Evolutionary conservation across 371 early-diverging fungal species (phyloP).

Genomic region (Mucor lusitanicus): DNA sequence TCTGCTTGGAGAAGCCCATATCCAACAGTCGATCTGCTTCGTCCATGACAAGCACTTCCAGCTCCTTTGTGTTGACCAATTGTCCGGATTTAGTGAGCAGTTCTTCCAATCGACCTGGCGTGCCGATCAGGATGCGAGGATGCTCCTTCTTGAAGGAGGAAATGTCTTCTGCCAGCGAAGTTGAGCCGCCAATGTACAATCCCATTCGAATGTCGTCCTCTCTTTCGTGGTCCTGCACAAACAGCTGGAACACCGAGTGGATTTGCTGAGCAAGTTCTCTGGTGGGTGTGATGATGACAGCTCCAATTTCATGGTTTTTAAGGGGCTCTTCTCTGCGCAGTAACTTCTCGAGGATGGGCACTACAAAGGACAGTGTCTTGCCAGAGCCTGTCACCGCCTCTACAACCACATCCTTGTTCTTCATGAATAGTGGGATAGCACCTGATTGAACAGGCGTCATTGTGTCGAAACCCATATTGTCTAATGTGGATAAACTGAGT

Average conservation of each 20-base stretch:
- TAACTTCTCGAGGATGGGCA: slow-evolving; percentile 94
- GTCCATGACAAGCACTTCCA: slow-evolving; percentile 92
- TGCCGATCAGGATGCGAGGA: slow-evolving; percentile 91
- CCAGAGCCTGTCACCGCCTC: slow-evolving; percentile 99
- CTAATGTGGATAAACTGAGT: slow-evolving; percentile 33
- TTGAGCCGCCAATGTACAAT: slow-evolving; percentile 76
- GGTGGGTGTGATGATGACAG: slow-evolving; percentile 95
- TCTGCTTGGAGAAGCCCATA: slow-evolving; percentile 88
- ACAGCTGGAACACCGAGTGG: slow-evolving; percentile 67
- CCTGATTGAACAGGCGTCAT: slow-evolving; percentile 64
- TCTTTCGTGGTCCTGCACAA: slow-evolving; percentile 51
- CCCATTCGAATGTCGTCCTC: slow-evolving; percentile 46
- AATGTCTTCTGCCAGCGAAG: slow-evolving; percentile 67
- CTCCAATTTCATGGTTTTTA: slow-evolving; percentile 78
- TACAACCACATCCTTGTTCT: slow-evolving; percentile 97
- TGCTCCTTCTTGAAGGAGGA: slow-evolving; percentile 55
- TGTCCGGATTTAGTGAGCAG: slow-evolving; percentile 64
- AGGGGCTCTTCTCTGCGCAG: slow-evolving; percentile 61
- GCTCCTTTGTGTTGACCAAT: slow-evolving; percentile 70
- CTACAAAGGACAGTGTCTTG: slow-evolving; percentile 96
- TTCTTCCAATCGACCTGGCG: slow-evolving; percentile 96
- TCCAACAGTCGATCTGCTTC: slow-evolving; percentile 94
- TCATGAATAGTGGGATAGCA: slow-evolving; percentile 87
- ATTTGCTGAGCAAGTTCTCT: slow-evolving; percentile 97
- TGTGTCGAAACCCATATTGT: slow-evolving; percentile 41